These are phyloP conservation scores for Monosporascus sp. DNA, from an alignment of 2,329 filamentous ascomycete species.

Conservation along the genomic window DNA sequence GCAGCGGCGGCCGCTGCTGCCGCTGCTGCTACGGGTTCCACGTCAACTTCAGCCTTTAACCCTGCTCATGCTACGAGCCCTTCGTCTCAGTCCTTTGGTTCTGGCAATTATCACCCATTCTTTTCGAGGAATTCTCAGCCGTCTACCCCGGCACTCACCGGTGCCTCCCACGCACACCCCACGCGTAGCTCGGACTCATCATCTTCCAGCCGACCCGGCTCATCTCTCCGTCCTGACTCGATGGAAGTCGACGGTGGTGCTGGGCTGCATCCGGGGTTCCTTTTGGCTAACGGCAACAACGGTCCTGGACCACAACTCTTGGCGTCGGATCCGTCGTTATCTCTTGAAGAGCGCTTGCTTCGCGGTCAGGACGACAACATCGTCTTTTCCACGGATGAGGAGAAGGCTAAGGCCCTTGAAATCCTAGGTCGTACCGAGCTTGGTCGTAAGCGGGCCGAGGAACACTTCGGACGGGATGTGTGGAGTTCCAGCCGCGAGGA, in stretches of 20 bases:
- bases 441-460: constrained; percentile 46
- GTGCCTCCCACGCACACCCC: constrained; percentile 29
- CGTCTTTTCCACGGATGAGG: constrained; percentile 39
- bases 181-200: constrained; percentile 28
- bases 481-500: constrained; percentile 35
- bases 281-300: constrained; percentile 31
- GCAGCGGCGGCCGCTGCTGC: constrained; percentile 36
- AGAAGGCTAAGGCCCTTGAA: constrained; percentile 47
- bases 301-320: constrained; percentile 38
- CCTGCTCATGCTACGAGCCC: constrained; percentile 30
- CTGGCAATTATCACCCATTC: constrained; percentile 24
- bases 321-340: constrained; percentile 34
- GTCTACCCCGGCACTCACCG: constrained; percentile 30
- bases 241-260: constrained; percentile 34
- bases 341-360: constrained; percentile 48
- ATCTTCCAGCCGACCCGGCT: constrained; percentile 27
- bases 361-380: constrained; percentile 42
- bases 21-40: constrained; percentile 12
- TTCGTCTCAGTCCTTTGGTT: constrained; percentile 27
- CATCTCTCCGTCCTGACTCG: constrained; percentile 29
- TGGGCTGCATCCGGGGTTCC: constrained; percentile 38
- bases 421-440: constrained; percentile 46
- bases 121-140: constrained; percentile 32
- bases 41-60: constrained; percentile 12
- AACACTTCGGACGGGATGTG: constrained; percentile 45